phyloP scores from a whole-genome alignment of 2,329 filamentous ascomycete genomes.

The Cytospora chrysosperma region DNA sequence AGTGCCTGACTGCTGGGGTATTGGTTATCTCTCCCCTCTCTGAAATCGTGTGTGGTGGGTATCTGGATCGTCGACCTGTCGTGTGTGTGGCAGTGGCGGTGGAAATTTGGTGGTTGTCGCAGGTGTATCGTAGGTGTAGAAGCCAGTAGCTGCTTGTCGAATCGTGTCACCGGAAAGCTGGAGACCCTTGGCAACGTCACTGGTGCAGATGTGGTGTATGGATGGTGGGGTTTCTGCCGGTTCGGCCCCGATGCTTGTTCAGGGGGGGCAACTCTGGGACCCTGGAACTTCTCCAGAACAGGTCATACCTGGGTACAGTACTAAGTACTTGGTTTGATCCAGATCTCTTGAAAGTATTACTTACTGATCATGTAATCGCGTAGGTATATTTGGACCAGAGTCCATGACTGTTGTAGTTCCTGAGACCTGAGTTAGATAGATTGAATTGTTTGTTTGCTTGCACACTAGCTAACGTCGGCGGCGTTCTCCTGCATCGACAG shows the following conservation, averaged over 20 bases:
- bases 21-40: not conserved
- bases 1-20: not conserved
- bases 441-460: too few relatives aligned
- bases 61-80: not conserved
- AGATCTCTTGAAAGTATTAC: too few relatives aligned
- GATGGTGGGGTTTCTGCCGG: conserved; percentile 11
- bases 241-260: conserved; percentile 8
- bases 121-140: conserved; percentile 8
- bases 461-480: not conserved
- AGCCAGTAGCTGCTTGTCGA: not conserved
- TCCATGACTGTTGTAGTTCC: too few relatives aligned
- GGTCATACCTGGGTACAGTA: too few relatives aligned
- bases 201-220: not conserved
- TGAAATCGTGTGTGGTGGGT: not conserved
- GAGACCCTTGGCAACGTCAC: conserved; percentile 18
- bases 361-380: too few relatives aligned
- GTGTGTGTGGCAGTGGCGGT: not conserved
- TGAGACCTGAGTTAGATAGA: too few relatives aligned
- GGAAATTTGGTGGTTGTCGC: not conserved
- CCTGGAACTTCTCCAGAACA: not conserved
- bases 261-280: not conserved
- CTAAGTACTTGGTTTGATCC: too few relatives aligned
- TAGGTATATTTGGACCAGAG: too few relatives aligned
- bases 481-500: not conserved
- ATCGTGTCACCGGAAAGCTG: not conserved